Conservation (phyloP, 768 basidiomycete species). For the Boletus eberwhitei region DNA sequence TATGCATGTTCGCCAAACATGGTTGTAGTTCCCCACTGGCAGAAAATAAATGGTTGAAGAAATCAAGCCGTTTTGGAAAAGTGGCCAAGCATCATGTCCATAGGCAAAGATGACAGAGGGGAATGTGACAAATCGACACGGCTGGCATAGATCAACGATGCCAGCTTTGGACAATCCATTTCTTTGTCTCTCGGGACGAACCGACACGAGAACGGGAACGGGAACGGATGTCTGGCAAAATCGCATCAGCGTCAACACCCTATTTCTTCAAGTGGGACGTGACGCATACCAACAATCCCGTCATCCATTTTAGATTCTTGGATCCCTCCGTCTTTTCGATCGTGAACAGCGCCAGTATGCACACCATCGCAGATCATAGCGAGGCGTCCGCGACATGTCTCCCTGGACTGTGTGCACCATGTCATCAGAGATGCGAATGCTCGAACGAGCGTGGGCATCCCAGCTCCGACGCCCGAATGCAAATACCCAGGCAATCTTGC, state of each 20-base stretch:
- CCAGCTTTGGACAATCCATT: constrained; percentile 12
- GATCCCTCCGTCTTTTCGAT: constrained; percentile 16
- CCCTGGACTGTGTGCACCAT: constrained; percentile 9
- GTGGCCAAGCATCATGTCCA: neutral
- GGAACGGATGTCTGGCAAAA: constrained; percentile 9
- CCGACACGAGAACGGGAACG: constrained; percentile 8
- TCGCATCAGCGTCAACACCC: neutral
- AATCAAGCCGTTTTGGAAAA: too few species aligned
- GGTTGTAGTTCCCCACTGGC: too few species aligned
- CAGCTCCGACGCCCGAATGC: constrained; percentile 21
- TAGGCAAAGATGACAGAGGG: too few species aligned
- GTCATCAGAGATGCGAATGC: neutral
- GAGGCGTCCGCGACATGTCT: constrained; percentile 22
- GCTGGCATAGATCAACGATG: constrained; percentile 9
- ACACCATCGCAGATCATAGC: constrained; percentile 21
- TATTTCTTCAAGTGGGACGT: neutral
- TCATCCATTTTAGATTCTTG: constrained; percentile 16
- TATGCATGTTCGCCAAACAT: neutral
- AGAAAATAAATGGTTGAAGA: too few species aligned
- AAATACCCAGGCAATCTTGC: constrained; percentile 9
- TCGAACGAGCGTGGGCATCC: neutral
- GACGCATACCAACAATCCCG: constrained; percentile 11
- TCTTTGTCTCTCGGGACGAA: constrained; percentile 12
- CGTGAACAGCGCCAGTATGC: constrained; percentile 13
- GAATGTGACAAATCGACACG: neutral